phyloP scores from a whole-genome alignment of 345 rosid species.

The Combretum micranthum region DNA sequence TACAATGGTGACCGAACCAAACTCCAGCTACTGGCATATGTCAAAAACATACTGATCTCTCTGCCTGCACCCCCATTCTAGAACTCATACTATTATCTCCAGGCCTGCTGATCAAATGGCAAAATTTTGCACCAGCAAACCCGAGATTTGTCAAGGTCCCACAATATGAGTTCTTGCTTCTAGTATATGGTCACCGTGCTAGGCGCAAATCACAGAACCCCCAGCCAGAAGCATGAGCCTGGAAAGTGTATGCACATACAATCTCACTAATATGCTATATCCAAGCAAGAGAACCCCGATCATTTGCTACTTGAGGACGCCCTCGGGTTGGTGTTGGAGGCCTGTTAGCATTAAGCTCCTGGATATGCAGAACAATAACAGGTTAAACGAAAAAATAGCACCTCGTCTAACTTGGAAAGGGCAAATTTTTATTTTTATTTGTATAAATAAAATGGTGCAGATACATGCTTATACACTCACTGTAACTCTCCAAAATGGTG shows the following conservation, averaged over 20 bases:
- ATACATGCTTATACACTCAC: no score
- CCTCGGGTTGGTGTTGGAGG: constrained; percentile 98
- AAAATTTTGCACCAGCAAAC: constrained; percentile 21
- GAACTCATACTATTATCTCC: constrained; percentile 24
- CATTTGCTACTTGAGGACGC: constrained; percentile 81
- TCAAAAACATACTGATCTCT: constrained; percentile 16
- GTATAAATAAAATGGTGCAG: no score
- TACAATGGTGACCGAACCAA: constrained; percentile 28
- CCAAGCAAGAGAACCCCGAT: constrained; percentile 93
- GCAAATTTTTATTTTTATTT: background rate
- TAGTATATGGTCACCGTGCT: constrained; percentile 31
- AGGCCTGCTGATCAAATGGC: constrained; percentile 18
- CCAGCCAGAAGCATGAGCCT: constrained; percentile 31
- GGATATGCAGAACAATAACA: constrained; percentile 11
- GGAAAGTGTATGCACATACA: constrained; percentile 21
- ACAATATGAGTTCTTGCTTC: constrained; percentile 21
- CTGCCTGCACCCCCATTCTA: constrained; percentile 25
- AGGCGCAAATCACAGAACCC: constrained; percentile 30
- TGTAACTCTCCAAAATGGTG: no score
- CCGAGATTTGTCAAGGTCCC: constrained; percentile 17
- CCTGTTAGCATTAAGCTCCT: constrained; percentile 94
- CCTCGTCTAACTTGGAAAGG: background rate
- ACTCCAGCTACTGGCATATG: constrained; percentile 19
- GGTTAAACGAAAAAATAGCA: no score
- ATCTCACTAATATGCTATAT: constrained; percentile 32